Percentiles rank a stretch among this genome's conserved stretches.
phyloP scores from a whole-genome alignment of 2,329 filamentous ascomycete species.

The Coniochaeta prunicola region DNA sequence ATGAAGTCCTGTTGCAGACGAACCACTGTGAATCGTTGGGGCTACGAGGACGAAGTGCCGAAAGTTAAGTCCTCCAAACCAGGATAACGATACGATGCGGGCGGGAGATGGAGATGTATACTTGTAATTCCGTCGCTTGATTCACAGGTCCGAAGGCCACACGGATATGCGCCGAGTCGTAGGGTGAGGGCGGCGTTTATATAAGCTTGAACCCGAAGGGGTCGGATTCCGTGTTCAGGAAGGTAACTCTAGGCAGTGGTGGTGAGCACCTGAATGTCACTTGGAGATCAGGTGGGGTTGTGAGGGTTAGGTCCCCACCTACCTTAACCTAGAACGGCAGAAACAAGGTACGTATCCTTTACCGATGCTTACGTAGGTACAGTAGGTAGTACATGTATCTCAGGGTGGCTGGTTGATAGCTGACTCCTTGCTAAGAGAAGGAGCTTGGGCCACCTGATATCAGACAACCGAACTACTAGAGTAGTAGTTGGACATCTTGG shows the following conservation, averaged over 20 bases:
- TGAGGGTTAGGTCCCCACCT: not conserved
- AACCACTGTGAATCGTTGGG: not conserved
- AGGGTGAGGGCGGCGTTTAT: not conserved
- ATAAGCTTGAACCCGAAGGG: not conserved
- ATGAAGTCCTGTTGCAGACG: not conserved
- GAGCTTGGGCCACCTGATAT: constrained; percentile 13
- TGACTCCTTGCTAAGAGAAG: not conserved
- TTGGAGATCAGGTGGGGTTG: constrained; percentile 7
- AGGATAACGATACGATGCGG: not conserved
- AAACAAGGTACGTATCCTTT: no score
- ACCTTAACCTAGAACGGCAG: no score
- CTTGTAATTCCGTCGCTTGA: not conserved
- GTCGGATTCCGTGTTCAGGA: not conserved
- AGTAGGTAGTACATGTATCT: no score
- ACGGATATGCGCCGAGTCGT: not conserved
- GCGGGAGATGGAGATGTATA: not conserved
- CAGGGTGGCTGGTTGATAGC: not conserved
- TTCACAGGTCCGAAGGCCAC: not conserved
- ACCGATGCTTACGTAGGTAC: no score
- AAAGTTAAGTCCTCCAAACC: not conserved
- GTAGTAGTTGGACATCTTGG: no score
- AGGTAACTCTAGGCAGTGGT: not conserved
- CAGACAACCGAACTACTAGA: not conserved
- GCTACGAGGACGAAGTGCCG: not conserved
- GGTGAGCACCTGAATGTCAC: not conserved